phyloP scores from a whole-genome alignment of 306 rosid genomes.

The Cucumis melo region DNA sequence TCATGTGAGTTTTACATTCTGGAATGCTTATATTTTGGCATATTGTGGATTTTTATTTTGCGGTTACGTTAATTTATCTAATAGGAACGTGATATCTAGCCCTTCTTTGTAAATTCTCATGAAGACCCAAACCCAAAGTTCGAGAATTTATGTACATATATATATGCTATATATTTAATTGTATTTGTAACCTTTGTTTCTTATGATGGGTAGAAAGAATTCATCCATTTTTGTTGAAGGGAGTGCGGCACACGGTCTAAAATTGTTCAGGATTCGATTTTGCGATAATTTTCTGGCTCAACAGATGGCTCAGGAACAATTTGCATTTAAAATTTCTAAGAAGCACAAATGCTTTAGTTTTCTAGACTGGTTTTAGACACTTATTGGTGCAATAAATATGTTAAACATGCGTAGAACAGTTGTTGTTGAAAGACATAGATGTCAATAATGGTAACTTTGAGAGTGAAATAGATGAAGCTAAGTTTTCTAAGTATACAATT shows the following conservation, averaged over 20 bases:
- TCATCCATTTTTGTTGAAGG: not conserved
- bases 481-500: too few relatives aligned
- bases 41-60: not conserved
- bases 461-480: too few relatives aligned
- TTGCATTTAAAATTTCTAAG: not conserved
- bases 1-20: slow-evolving; percentile 49
- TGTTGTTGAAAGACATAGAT: too few relatives aligned
- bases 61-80: not conserved
- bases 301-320: not conserved
- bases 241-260: not conserved
- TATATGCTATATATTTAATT: not conserved
- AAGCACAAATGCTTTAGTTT: too few relatives aligned
- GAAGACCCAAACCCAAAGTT: not conserved
- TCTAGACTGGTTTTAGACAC: too few relatives aligned
- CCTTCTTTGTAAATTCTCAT: not conserved
- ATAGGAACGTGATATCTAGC: not conserved
- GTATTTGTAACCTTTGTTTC: not conserved
- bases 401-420: too few relatives aligned
- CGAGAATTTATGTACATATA: not conserved
- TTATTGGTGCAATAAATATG: too few relatives aligned
- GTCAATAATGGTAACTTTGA: too few relatives aligned
- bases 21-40: not conserved
- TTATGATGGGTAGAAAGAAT: not conserved
- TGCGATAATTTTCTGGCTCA: not conserved
- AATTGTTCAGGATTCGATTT: not conserved